Base-by-base conservation (phyloP, 2,329 filamentous ascomycete species). In the Penicillium frequentans region DNA sequence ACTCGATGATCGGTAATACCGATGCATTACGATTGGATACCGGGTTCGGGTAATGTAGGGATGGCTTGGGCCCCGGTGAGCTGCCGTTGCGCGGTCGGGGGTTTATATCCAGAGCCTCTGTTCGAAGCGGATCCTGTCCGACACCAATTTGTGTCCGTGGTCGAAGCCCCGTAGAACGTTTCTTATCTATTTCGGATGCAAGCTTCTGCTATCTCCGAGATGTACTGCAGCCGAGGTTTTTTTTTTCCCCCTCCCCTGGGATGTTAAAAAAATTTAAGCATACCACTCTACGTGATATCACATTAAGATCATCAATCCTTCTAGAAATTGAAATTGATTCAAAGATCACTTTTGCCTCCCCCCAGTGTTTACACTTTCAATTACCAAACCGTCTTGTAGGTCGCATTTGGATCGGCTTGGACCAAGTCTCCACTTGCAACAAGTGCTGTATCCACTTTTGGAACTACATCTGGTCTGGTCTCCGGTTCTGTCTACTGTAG, bases 11-110 rank as follows among this genome's bases (percentile, higher is more conserved):
- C 27, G n/a, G 35, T 37, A 26, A 29, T 56, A 55, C 35, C 24
- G 54, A 53, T 16, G 5, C 3, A 5, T 3, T 39, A 39, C 35
- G n/a, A 39, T n/a, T 39, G 35, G 27, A 42, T 64, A 65, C 63
- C 37, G 19, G 10, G 11, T 6, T 64, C 63, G 63, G 63, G 63
- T 65, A 65, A 65, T 55, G 27, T 64, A 64, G 63, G 63, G 42
- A 62, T 56, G 52, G 39, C 6, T 35, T 42, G 39, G 19, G 19
- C 49, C 56, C 52, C 63, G 63, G 63, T 64, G 63, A 65, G 53
- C n/a, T 44, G 26, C 24, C 42, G 44, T 33, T 33, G 46, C 46
- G 26, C n/a, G 31, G 37, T 52, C 49, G 37, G 39, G 27, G 46
- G 24, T 26, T 43, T 51, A 29, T 37, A 50, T 37, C 31, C 37